phyloP scores from a whole-genome alignment of 345 rosid genomes.

The Aethionema arabicum region DNA sequence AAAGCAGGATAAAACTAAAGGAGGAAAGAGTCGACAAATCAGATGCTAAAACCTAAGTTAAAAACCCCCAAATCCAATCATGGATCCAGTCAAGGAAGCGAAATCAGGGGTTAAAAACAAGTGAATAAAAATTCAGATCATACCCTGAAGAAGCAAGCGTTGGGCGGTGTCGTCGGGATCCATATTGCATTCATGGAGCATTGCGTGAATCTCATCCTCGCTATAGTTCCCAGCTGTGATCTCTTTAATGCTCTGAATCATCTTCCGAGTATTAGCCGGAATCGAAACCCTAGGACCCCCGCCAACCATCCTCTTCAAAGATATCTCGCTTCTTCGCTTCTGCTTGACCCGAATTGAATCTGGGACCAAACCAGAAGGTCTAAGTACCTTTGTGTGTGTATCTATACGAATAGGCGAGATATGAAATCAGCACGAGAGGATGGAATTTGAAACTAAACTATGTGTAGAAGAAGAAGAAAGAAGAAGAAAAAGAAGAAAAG shows the following conservation, averaged over 20 bases:
- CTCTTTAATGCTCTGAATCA: conserved; percentile 78
- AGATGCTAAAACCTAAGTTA: conserved; percentile 37
- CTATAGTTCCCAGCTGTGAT: conserved; percentile 65
- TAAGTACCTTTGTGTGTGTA: conserved; percentile 6
- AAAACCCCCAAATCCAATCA: conserved; percentile 25
- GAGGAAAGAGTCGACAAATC: conserved; percentile 1
- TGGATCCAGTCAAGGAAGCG: conserved; percentile 29
- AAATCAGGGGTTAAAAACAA: conserved; percentile 21
- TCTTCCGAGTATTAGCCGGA: conserved; percentile 53
- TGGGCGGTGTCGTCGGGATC: conserved; percentile 88
- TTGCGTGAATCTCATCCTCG: conserved; percentile 93
- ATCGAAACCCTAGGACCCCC: conserved; percentile 78
- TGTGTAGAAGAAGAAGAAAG: conserved; percentile 3
- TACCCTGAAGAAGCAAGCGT: conserved; percentile 71
- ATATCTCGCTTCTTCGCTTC: conserved; percentile 29
- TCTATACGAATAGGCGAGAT: conserved; percentile 19
- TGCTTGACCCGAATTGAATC: conserved; percentile 20
- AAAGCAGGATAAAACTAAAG: conserved; percentile 4
- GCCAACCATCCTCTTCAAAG: conserved; percentile 62
- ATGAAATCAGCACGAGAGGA: conserved; percentile 28
- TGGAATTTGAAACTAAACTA: conserved; percentile 31
- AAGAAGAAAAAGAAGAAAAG: not conserved
- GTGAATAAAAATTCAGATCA: conserved; percentile 10
- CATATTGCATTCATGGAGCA: conserved; percentile 87
- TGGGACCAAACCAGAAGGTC: conserved; percentile 29